Conservation (phyloP, 257 asterid genomes). For the Galeopsis tetrahit region DNA sequence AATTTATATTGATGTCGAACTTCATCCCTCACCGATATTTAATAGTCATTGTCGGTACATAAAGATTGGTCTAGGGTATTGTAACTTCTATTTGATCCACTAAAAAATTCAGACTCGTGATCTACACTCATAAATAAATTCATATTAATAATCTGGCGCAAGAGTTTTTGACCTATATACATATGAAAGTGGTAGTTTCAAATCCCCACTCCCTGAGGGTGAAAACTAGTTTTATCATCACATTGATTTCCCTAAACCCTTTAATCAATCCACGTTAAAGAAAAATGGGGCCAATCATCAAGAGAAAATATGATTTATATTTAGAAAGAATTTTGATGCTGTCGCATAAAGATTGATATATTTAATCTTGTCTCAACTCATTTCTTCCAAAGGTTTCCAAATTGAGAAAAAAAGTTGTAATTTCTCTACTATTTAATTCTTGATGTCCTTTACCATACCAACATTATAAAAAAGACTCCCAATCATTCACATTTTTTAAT, state of each 20-base stretch:
- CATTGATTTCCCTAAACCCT: slow-evolving; percentile 9
- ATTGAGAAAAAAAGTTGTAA: slow-evolving; percentile 36
- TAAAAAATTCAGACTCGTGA: no score
- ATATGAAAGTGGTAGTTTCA: not conserved
- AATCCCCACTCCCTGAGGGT: not conserved
- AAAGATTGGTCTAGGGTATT: no score
- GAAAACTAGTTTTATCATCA: not conserved
- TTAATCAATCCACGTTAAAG: slow-evolving; percentile 12
- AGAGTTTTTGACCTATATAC: no score
- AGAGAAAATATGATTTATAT: slow-evolving; percentile 17
- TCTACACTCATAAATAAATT: no score
- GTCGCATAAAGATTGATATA: slow-evolving; percentile 26
- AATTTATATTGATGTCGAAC: no score
- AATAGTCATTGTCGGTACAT: no score
- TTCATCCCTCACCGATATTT: no score
- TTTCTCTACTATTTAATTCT: slow-evolving; percentile 33
- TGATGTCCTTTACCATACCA: slow-evolving; percentile 30
- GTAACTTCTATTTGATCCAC: no score
- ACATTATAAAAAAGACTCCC: slow-evolving; percentile 26
- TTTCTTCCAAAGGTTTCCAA: slow-evolving; percentile 38
- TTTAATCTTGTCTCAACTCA: slow-evolving; percentile 12
- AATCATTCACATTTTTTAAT: slow-evolving; percentile 29
- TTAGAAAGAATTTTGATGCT: slow-evolving; percentile 22
- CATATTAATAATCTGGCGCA: no score
- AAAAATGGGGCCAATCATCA: slow-evolving; percentile 16